phyloP scores from a whole-genome alignment of 208 protist genomes.

The Endotrypanum monterogeii region DNA sequence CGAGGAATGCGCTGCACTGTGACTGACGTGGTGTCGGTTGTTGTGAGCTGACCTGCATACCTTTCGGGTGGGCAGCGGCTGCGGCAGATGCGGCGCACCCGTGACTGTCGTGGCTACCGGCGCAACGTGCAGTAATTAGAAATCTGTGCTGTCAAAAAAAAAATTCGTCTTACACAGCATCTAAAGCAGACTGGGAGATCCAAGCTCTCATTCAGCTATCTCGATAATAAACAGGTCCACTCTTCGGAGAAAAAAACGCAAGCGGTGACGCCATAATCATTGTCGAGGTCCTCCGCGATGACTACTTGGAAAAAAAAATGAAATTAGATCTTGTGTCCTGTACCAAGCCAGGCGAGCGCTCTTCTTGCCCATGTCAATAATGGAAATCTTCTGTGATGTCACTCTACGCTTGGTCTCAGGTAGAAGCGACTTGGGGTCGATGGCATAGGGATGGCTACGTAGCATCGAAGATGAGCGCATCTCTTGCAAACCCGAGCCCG shows the following conservation, averaged over 20 bases:
- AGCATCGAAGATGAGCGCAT: background rate
- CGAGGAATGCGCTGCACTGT: background rate
- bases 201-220: too few species aligned
- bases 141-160: background rate
- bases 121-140: background rate
- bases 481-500: too few species aligned
- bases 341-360: constrained; percentile 32
- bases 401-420: constrained; percentile 23
- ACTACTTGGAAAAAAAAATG: constrained; percentile 38
- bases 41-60: background rate
- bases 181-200: too few species aligned
- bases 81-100: background rate
- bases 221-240: too few species aligned
- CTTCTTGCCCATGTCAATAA: constrained; percentile 15
- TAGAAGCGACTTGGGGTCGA: constrained; percentile 39
- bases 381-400: constrained; percentile 21
- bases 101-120: background rate
- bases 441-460: constrained; percentile 53
- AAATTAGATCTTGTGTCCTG: constrained; percentile 34
- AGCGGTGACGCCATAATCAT: constrained; percentile 4
- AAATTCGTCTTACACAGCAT: too few species aligned
- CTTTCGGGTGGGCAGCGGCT: background rate
- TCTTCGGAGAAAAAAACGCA: background rate
- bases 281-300: constrained; percentile 38
- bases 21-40: background rate